Evolutionary conservation across 2,329 filamentous ascomycete genomes (phyloP).

Genomic region (Botrytis pseudocinerea): DNA sequence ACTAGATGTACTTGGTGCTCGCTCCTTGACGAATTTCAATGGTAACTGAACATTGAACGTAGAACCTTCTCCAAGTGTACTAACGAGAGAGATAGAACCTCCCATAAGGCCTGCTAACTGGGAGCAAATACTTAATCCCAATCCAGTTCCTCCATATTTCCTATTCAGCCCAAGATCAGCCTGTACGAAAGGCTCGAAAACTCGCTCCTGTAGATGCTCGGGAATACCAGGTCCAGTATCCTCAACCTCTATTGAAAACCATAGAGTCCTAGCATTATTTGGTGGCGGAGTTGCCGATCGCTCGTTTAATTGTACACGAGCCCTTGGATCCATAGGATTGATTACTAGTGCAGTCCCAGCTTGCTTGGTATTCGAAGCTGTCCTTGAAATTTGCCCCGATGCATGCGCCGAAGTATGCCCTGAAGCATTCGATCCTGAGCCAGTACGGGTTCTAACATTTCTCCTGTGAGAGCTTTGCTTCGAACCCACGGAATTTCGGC

Average conservation of each 20-base stretch:
- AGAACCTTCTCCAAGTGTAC: slow-evolving; percentile 71
- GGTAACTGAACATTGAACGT: slow-evolving; percentile 83
- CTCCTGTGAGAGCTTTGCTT: slow-evolving; percentile 37
- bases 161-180: slow-evolving; percentile 87
- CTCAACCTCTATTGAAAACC: slow-evolving; percentile 85
- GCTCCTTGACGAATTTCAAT: slow-evolving; percentile 49
- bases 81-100: slow-evolving; percentile 71
- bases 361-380: slow-evolving; percentile 38
- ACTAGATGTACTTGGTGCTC: slow-evolving; percentile 32
- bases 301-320: slow-evolving; percentile 47
- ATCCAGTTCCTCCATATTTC: slow-evolving; percentile 84
- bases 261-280: slow-evolving; percentile 60
- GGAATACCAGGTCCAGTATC: slow-evolving; percentile 88
- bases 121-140: slow-evolving; percentile 86
- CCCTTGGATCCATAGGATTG: slow-evolving; percentile 56
- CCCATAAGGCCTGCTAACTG: slow-evolving; percentile 84
- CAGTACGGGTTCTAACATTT: slow-evolving; percentile 29
- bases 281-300: slow-evolving; percentile 62
- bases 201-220: slow-evolving; percentile 71
- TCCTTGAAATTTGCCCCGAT: slow-evolving; percentile 46
- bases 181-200: slow-evolving; percentile 94
- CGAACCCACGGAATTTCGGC: slow-evolving; percentile 33
- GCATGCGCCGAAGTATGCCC: slow-evolving; percentile 8
- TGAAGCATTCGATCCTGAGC: slow-evolving; percentile 47
- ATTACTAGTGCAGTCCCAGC: slow-evolving; percentile 58